Conservation (phyloP, 164 flowering plant genomes). For the Tetrastigma voinierianum region DNA sequence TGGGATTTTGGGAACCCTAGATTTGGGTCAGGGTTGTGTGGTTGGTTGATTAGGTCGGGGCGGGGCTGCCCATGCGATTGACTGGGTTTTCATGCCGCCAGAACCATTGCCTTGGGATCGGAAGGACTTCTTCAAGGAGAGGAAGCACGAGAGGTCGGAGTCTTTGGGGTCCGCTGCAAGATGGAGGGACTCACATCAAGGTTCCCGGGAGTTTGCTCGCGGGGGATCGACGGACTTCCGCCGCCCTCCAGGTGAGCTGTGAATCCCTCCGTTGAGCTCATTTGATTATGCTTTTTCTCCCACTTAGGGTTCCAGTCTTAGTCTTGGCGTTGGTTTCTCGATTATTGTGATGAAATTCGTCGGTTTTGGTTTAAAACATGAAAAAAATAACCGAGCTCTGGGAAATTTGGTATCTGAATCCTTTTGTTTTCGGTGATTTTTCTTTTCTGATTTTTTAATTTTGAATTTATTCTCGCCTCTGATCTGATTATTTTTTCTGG, state of each 20-base stretch:
- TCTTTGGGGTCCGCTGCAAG: slow-evolving; percentile 30
- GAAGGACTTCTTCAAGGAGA: slow-evolving; percentile 79
- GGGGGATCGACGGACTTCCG: slow-evolving; percentile 53
- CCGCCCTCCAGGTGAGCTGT: slow-evolving; percentile 55
- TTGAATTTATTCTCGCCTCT: too few relatives aligned
- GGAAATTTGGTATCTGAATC: too few relatives aligned
- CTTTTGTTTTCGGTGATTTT: too few relatives aligned
- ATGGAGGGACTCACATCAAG: slow-evolving; percentile 69
- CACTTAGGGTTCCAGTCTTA: too few relatives aligned
- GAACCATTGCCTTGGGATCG: slow-evolving; percentile 91
- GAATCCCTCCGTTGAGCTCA: too few relatives aligned
- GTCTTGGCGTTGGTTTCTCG: too few relatives aligned
- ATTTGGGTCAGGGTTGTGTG: slow-evolving; percentile 9
- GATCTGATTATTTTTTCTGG: too few relatives aligned
- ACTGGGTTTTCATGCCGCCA: slow-evolving; percentile 76
- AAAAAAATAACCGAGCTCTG: too few relatives aligned
- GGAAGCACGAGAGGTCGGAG: slow-evolving; percentile 65
- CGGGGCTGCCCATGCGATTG: slow-evolving; percentile 40
- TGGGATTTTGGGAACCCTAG: slow-evolving; percentile 1
- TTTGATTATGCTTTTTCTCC: too few relatives aligned
- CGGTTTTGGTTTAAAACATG: too few relatives aligned
- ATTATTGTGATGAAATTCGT: too few relatives aligned
- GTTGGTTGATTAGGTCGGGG: neutral
- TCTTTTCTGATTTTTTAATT: too few relatives aligned
- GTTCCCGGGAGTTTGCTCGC: slow-evolving; percentile 37